A percentile compares a stretch with the other conserved stretches of the same genome.
These are phyloP conservation scores for Solanum habrochaites DNA, from an alignment of 257 asterid species.

Conservation along the genomic window DNA sequence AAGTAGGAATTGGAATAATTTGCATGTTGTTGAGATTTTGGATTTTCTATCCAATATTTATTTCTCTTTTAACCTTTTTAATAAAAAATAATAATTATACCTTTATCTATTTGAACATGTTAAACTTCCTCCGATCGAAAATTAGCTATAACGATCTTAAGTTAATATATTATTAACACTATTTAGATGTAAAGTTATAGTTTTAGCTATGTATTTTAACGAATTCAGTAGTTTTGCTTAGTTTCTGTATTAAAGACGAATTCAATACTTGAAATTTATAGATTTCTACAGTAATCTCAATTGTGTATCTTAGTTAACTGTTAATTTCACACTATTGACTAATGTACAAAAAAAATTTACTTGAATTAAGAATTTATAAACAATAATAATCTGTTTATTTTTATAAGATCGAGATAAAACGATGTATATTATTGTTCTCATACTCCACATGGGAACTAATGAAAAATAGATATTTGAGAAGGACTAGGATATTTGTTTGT, in stretches of 20 bases:
- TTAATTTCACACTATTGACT: not conserved
- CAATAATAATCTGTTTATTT: not conserved
- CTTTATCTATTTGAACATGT: not conserved
- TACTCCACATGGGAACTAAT: not conserved
- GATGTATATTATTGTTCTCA: rapidly evolving
- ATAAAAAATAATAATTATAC: not conserved
- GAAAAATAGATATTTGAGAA: not conserved
- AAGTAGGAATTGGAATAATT: not conserved
- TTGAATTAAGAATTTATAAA: rapidly evolving
- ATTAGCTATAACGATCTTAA: not conserved
- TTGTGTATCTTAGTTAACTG: not conserved
- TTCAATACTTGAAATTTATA: not conserved
- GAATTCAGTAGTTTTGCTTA: not conserved
- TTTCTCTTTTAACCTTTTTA: not conserved
- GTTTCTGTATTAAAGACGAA: rapidly evolving
- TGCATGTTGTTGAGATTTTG: not conserved
- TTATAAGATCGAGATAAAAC: not conserved
- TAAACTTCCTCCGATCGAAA: rapidly evolving
- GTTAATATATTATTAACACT: not conserved
- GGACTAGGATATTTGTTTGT: not conserved
- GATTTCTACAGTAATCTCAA: rapidly evolving
- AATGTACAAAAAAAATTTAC: not conserved
- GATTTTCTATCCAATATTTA: not conserved
- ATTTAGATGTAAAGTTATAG: rapidly evolving
- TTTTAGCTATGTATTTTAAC: not conserved